A percentile compares a stretch with the other conserved stretches of the same genome.
phyloP scores from a whole-genome alignment of 495 filamentous ascomycete genomes.

The Hamigera avellanea region DNA sequence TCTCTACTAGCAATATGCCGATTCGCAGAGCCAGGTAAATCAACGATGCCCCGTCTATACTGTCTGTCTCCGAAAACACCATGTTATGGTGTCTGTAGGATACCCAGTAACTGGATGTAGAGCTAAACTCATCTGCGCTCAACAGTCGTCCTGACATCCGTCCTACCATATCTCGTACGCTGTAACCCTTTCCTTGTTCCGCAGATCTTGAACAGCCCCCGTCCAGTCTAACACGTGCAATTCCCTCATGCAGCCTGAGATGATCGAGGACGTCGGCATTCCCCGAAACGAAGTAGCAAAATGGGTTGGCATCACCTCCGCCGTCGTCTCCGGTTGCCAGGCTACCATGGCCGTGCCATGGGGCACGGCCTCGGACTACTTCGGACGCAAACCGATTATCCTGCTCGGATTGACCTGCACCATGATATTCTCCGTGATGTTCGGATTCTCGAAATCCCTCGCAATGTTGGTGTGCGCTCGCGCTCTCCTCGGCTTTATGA shows the following conservation, averaged over 20 bases:
- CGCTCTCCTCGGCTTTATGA: conserved; percentile 56
- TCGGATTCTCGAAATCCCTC: conserved; percentile 66
- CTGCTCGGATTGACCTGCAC: conserved; percentile 58
- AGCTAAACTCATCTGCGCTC: conserved; percentile 1
- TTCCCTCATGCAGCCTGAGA: conserved; percentile 48
- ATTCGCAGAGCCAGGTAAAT: conserved; percentile 66
- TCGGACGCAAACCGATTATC: conserved; percentile 67
- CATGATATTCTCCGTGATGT: conserved; percentile 60
- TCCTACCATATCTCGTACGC: conserved; percentile 72
- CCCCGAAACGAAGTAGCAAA: conserved; percentile 58
- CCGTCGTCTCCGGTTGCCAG: conserved; percentile 63
- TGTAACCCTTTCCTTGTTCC: neutral
- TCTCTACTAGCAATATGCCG: conserved; percentile 46
- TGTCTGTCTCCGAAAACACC: neutral
- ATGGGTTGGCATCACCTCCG: conserved; percentile 64
- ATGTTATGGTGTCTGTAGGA: neutral
- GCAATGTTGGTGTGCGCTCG: conserved; percentile 59
- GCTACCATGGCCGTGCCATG: conserved; percentile 63
- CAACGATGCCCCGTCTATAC: neutral
- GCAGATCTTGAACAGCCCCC: neutral
- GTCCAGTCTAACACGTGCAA: neutral
- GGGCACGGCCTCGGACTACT: conserved; percentile 64
- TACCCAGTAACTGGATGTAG: neutral
- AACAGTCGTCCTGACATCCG: conserved; percentile 62
- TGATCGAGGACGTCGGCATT: conserved; percentile 73